Conservation (phyloP, 768 basidiomycete genomes). For the Tephrocybe rancida region DNA sequence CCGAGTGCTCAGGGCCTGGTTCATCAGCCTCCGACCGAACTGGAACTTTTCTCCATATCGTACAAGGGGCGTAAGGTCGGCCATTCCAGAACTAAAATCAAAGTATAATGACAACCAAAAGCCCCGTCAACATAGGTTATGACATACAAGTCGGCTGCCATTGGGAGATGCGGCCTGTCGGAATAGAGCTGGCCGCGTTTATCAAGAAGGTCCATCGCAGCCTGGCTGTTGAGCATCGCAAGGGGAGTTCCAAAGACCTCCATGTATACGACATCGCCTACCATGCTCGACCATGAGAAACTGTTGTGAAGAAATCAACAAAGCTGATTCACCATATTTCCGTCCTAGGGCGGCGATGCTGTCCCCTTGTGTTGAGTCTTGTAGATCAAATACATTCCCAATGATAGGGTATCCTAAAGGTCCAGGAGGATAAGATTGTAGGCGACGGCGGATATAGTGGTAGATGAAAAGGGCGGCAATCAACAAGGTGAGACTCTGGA, state of each 20-base stretch:
- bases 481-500: constrained; percentile 4
- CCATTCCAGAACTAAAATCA: constrained; percentile 19
- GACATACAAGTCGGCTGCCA: constrained; percentile 21
- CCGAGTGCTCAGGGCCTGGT: constrained; percentile 19
- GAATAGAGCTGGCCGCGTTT: constrained; percentile 21
- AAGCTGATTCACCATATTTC: constrained; percentile 3
- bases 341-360: constrained; percentile 8
- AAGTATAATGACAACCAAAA: background rate
- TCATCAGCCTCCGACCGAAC: constrained; percentile 19
- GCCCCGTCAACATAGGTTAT: background rate
- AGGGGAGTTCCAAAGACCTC: constrained; percentile 15
- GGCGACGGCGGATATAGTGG: constrained; percentile 11
- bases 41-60: constrained; percentile 19
- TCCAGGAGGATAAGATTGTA: constrained; percentile 13
- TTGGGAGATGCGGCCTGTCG: constrained; percentile 18
- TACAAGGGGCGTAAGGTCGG: constrained; percentile 19
- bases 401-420: constrained; percentile 12
- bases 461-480: background rate
- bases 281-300: background rate
- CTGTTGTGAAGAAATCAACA: background rate
- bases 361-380: constrained; percentile 6
- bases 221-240: constrained; percentile 15
- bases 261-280: constrained; percentile 14
- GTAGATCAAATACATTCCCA: constrained; percentile 12
- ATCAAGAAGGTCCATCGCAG: constrained; percentile 19